Percentiles rank a stretch among this genome's conserved stretches.
Conservation (phyloP, 768 basidiomycete genomes). For the Tulasnella sp. region DNA sequence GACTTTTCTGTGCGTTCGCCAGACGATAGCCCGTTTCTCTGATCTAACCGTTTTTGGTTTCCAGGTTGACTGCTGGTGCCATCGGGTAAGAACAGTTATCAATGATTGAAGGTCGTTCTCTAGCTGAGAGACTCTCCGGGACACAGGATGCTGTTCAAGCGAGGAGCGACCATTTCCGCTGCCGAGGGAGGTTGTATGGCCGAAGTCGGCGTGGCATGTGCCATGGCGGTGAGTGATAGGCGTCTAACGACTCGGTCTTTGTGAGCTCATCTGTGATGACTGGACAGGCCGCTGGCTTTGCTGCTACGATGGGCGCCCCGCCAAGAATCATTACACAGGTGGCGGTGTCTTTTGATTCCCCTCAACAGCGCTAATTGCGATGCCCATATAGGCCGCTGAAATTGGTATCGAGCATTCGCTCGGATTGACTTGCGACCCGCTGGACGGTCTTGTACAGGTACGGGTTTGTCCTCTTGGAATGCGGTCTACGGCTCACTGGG, state of each 20-base stretch:
- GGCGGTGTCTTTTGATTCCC: not conserved
- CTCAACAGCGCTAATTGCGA: too few relatives aligned
- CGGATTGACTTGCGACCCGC: conserved; percentile 83
- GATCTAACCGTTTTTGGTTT: not conserved
- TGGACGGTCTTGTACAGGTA: conserved; percentile 29
- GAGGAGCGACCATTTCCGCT: conserved; percentile 92
- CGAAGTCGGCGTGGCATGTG: conserved; percentile 94
- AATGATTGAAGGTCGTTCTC: not conserved
- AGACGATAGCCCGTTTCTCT: not conserved
- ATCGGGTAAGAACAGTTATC: not conserved
- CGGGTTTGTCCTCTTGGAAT: not conserved
- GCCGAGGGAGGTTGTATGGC: conserved; percentile 84
- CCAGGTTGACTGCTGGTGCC: conserved; percentile 7
- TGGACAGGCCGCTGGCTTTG: conserved; percentile 17
- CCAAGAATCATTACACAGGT: conserved; percentile 16
- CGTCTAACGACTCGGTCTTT: not conserved
- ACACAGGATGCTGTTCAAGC: conserved; percentile 80
- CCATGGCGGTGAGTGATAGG: conserved; percentile 65
- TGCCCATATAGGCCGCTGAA: conserved; percentile 25
- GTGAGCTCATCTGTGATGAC: not conserved
- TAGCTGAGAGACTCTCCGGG: not conserved
- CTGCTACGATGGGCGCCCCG: conserved; percentile 9
- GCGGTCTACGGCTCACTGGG: not conserved
- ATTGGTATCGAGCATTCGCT: conserved; percentile 20
- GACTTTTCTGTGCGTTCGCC: conserved; percentile 70